These are phyloP conservation scores for Salinomyces thailandicus DNA, from an alignment of 2,329 filamentous ascomycete species.

Conservation along the genomic window DNA sequence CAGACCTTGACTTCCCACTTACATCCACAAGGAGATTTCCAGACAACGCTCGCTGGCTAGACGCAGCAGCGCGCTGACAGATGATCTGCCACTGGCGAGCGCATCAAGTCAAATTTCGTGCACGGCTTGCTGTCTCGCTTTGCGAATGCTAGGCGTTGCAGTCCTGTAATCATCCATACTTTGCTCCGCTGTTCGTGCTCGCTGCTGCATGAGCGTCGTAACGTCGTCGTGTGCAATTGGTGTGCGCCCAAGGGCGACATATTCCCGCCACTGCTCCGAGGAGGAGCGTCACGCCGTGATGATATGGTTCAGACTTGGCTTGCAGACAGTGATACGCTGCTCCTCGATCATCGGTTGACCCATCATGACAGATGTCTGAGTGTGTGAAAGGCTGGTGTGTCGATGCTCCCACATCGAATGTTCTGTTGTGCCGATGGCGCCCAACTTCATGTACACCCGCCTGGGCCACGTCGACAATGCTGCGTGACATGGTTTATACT, in stretches of 20 bases:
- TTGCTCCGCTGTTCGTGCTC: conserved; percentile 29
- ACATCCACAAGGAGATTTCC: conserved; percentile 38
- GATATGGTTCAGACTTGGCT: conserved; percentile 25
- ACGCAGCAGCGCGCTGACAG: conserved; percentile 33
- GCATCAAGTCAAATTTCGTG: conserved; percentile 41
- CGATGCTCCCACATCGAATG: too few species aligned
- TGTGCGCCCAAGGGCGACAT: conserved; percentile 26
- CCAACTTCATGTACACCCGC: too few species aligned
- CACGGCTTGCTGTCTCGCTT: conserved; percentile 39
- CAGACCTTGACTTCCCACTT: conserved; percentile 41
- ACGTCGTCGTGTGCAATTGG: conserved; percentile 31
- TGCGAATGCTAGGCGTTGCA: conserved; percentile 42
- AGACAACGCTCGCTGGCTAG: conserved; percentile 27
- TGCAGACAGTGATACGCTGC: conserved; percentile 21
- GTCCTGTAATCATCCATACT: conserved; percentile 32
- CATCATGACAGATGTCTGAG: too few species aligned
- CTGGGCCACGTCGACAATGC: too few species aligned
- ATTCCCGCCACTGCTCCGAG: conserved; percentile 20
- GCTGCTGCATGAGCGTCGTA: conserved; percentile 29
- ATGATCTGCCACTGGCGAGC: conserved; percentile 38
- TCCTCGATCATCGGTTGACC: conserved; percentile 22
- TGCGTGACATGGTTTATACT: too few species aligned
- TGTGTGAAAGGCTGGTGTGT: too few species aligned
- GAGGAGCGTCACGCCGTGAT: conserved; percentile 23
- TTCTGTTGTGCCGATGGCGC: too few species aligned